Conservation (phyloP, 192 early-diverging fungal species). For the Spizellomyces punctatus region DNA sequence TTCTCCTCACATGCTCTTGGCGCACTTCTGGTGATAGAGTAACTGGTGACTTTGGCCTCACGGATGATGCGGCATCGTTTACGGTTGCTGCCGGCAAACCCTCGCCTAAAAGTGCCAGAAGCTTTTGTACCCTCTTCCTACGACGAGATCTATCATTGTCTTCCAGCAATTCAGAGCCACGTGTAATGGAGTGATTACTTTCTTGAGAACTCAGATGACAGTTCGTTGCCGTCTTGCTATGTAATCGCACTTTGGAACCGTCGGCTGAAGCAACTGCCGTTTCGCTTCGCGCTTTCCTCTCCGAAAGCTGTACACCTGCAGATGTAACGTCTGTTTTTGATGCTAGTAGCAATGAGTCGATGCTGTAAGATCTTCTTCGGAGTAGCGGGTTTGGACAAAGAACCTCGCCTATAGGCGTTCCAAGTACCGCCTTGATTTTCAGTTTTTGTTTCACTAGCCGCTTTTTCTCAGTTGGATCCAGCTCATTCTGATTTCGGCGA, state of each 20-base stretch:
- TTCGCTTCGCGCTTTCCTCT: neutral
- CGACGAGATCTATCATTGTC: neutral
- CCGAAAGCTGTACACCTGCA: neutral
- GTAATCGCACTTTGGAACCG: neutral
- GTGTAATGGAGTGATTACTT: neutral
- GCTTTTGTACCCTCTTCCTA: neutral
- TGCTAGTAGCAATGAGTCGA: neutral
- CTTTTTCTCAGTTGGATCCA: neutral
- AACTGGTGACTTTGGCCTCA: neutral
- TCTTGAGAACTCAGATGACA: too few species aligned
- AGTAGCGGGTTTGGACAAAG: neutral
- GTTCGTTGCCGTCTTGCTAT: neutral
- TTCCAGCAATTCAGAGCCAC: neutral
- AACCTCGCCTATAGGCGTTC: neutral
- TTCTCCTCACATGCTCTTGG: neutral
- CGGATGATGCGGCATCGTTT: neutral
- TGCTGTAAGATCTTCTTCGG: neutral
- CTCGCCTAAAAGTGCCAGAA: neutral
- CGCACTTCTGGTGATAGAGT: neutral
- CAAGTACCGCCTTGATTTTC: neutral
- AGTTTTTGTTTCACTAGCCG: neutral
- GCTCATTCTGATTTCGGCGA: neutral
- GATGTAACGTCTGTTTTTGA: neutral
- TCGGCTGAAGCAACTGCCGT: neutral
- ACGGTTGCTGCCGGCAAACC: neutral